Evolutionary conservation across 345 rosid genomes (phyloP).

Genomic region (Cardamine resedifolia): DNA sequence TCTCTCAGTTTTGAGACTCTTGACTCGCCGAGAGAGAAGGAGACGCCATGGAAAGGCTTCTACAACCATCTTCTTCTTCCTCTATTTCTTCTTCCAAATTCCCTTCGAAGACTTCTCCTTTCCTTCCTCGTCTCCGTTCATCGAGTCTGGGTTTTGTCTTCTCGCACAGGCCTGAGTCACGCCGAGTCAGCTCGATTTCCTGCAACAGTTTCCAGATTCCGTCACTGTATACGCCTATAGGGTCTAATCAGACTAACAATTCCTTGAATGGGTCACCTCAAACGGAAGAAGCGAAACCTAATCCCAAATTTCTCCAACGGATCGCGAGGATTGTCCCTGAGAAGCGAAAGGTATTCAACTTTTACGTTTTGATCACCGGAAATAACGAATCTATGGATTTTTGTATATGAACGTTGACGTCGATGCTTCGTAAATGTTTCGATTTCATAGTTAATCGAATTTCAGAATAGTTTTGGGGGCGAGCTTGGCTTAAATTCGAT

Average conservation of each 20-base stretch:
- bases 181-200: conserved; percentile 49
- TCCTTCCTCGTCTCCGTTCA: conserved; percentile 45
- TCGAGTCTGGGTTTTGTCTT: conserved; percentile 39
- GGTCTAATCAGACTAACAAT: conserved; percentile 14
- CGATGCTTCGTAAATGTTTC: neutral
- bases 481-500: neutral
- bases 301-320: conserved; percentile 38
- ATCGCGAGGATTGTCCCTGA: conserved; percentile 36
- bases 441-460: neutral
- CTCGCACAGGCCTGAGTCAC: conserved; percentile 31
- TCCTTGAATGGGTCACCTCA: conserved; percentile 22
- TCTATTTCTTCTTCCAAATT: conserved; percentile 48
- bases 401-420: neutral
- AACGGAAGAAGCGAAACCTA: conserved; percentile 38
- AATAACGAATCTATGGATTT: neutral
- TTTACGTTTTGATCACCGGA: neutral
- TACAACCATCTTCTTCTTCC: conserved; percentile 56
- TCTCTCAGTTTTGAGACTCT: conserved; percentile 18
- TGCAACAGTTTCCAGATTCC: conserved; percentile 41
- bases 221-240: conserved; percentile 9
- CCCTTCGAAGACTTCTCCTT: conserved; percentile 37
- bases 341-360: conserved; percentile 52
- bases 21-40: conserved; percentile 12
- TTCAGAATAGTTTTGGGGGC: neutral
- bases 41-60: conserved; percentile 92